A percentile compares a stretch with the other conserved stretches of the same genome.
phyloP scores from a whole-genome alignment of 305 asterid species.

The Salvia sclarea region DNA sequence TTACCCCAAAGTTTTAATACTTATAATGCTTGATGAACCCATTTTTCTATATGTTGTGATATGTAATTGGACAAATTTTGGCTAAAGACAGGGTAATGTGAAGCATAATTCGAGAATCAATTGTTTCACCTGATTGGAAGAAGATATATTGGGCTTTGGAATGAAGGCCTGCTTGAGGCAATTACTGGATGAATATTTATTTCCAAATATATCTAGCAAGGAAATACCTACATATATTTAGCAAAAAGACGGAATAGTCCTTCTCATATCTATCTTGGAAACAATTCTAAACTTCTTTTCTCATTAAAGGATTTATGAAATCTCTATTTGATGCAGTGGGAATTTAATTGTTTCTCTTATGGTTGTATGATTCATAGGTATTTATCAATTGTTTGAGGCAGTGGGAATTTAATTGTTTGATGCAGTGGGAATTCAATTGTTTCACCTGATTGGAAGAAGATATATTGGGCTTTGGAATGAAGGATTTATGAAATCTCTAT shows the following conservation, averaged over 20 bases:
- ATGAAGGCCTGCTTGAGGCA: background rate
- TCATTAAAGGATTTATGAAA: background rate
- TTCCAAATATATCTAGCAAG: background rate
- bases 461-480: too few species aligned
- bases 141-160: background rate
- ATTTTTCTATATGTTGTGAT: background rate
- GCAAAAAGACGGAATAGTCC: too few species aligned
- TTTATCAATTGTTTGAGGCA: too few species aligned
- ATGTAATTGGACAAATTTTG: background rate
- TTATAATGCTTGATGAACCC: background rate
- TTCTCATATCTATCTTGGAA: too few species aligned
- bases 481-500: too few species aligned
- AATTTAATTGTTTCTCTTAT: background rate
- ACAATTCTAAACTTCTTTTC: too few species aligned
- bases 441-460: too few species aligned
- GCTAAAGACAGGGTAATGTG: background rate
- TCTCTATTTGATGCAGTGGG: too few species aligned
- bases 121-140: background rate
- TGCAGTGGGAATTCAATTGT: too few species aligned
- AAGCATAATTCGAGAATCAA: background rate
- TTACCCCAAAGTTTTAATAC: background rate
- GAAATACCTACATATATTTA: too few species aligned
- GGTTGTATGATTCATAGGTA: background rate
- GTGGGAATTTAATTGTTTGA: too few species aligned
- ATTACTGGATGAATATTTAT: background rate